These are phyloP conservation scores for Peronospora destructor DNA, from an alignment of 352 stramenopile genomes.

Conservation along the genomic window DNA sequence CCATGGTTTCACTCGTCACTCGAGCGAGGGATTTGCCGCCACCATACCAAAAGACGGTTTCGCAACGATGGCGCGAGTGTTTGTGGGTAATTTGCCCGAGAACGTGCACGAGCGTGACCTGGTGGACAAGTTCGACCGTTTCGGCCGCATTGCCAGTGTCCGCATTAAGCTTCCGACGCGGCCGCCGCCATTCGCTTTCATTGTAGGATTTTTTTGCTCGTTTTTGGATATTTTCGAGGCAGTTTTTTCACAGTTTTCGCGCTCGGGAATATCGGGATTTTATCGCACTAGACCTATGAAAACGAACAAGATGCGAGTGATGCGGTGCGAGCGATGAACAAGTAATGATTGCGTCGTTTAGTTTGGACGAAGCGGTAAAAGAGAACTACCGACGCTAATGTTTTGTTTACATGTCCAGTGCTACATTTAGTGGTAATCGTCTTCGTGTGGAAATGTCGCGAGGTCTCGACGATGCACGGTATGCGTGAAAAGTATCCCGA, in stretches of 20 bases:
- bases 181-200: constrained; percentile 45
- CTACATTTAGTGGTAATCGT: constrained; percentile 29
- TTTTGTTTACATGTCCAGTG: constrained; percentile 3
- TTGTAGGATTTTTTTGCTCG: constrained; percentile 29
- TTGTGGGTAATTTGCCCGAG: constrained; percentile 57
- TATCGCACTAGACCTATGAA: constrained; percentile 42
- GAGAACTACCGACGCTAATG: neutral
- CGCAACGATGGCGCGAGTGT: constrained; percentile 34
- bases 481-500: neutral
- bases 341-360: constrained; percentile 26
- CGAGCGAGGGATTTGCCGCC: neutral
- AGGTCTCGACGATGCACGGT: constrained; percentile 18
- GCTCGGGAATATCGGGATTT: too few relatives aligned
- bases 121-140: constrained; percentile 47
- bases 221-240: neutral
- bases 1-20: neutral
- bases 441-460: constrained; percentile 56
- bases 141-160: constrained; percentile 36
- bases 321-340: constrained; percentile 51
- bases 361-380: too few relatives aligned
- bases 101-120: constrained; percentile 51
- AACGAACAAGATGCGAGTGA: constrained; percentile 46
- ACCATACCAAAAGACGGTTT: neutral
- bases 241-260: neutral
- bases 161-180: constrained; percentile 52